Base-by-base conservation (phyloP, 495 filamentous ascomycete genomes). In the Durotheca rogersii region DNA sequence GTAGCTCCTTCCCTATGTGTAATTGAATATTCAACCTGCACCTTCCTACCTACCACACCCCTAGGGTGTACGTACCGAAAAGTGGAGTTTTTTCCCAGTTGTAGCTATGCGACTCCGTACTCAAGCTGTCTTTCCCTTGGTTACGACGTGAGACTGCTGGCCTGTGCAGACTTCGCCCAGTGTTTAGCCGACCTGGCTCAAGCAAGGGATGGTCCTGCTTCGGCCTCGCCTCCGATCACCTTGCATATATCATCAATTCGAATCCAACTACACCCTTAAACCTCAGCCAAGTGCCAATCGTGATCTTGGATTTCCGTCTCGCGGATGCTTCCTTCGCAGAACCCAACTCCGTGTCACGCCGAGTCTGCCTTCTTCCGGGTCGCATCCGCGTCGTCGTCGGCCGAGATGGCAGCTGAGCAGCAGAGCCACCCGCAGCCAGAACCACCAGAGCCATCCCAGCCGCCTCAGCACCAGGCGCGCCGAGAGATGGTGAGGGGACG, bases 401-500 rank as follows among this genome's bases (percentile, higher is more conserved):
- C 23, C 4, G 4, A 27, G 9, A 27, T 27, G 32, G 32, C 32
- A 5, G 4, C 32, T 35, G 11, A 16, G 32, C 11, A n/a, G 32
- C 4, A 6, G 27, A 7, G 27, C 27, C n/a, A 2, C 32, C n/a
- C n/a, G n/a, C n/a, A n/a, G n/a, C n/a, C n/a, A n/a, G n/a, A n/a
- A n/a, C 12, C 10, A 18, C 29, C 47, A 38, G 43, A 47, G 36
- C 15, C 48, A 4, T 14, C 23, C 10, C 16, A 60, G 4, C 29
- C 49, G 3, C 43, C 40, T 14, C 14, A 36, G 32, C 43, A 57
- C 16, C 46, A 35, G 25, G 16, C 11, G 6, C 40, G 27, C 39
- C 59, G 59, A 7, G 36, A 35, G 40, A 53, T 66, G 2, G 16
- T 66, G 47, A 58, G 53, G 51, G 62, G 62, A 4, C 51, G 27